Percentiles rank a stretch among this genome's conserved stretches.
Evolutionary conservation across 345 rosid genomes (phyloP).

Genomic region (Syzygium aromaticum): DNA sequence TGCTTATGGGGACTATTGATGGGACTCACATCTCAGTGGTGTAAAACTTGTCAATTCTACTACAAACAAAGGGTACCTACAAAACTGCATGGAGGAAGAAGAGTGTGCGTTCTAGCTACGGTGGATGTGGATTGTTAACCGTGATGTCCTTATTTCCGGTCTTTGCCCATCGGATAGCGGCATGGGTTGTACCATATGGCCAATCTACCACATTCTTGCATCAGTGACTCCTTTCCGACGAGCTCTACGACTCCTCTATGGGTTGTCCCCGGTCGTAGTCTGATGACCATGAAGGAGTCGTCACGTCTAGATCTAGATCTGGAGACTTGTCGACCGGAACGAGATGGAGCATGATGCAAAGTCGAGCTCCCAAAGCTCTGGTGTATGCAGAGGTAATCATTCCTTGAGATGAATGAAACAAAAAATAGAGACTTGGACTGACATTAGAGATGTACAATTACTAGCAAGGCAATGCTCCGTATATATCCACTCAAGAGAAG

Average conservation of each 20-base stretch:
- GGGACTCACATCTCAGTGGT: too few relatives aligned
- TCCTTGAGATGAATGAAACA: not conserved
- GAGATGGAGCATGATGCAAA: not conserved
- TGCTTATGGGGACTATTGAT: too few relatives aligned
- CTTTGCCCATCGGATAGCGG: too few relatives aligned
- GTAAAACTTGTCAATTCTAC: too few relatives aligned
- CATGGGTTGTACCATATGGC: too few relatives aligned
- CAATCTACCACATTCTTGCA: too few relatives aligned
- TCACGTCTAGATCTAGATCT: not conserved
- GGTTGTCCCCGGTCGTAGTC: accelerated
- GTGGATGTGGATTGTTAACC: too few relatives aligned
- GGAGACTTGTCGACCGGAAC: not conserved
- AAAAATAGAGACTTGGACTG: not conserved
- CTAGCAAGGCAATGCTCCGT: not conserved
- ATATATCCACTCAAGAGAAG: not conserved
- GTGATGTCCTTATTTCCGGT: too few relatives aligned
- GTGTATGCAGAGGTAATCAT: not conserved
- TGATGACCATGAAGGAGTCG: accelerated
- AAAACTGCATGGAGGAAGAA: too few relatives aligned
- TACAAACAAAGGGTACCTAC: too few relatives aligned
- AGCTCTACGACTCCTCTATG: not conserved
- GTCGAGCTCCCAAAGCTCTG: not conserved
- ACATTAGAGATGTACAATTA: not conserved
- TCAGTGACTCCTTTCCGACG: not conserved
- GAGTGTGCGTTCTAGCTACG: too few relatives aligned